Evolutionary conservation across 2,329 filamentous ascomycete genomes (phyloP).

Genomic region (Diaporthe ampelina): DNA sequence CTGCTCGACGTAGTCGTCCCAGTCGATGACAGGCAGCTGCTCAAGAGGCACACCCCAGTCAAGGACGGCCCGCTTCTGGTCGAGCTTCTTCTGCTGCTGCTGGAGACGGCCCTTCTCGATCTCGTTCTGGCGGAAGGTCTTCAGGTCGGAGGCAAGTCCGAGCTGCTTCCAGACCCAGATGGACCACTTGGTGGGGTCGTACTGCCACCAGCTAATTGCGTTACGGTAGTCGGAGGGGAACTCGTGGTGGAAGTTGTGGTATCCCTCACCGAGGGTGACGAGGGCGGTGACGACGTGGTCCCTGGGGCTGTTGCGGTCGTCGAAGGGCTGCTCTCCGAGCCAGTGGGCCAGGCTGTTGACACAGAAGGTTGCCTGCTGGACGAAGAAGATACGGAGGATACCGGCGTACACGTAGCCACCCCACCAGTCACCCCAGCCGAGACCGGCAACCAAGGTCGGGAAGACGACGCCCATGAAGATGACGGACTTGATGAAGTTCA

Average conservation of each 20-base stretch:
- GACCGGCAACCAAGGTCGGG: slow-evolving; percentile 80
- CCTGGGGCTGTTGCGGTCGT: slow-evolving; percentile 91
- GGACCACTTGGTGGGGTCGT: slow-evolving; percentile 91
- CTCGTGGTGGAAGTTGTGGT: slow-evolving; percentile 97
- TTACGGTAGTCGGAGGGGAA: slow-evolving; percentile 95
- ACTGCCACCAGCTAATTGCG: slow-evolving; percentile 91
- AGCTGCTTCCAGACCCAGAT: slow-evolving; percentile 89
- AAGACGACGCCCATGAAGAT: slow-evolving; percentile 82
- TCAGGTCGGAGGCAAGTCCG: slow-evolving; percentile 87
- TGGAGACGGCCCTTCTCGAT: slow-evolving; percentile 93
- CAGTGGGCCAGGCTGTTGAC: slow-evolving; percentile 93
- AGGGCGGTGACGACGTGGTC: slow-evolving; percentile 90
- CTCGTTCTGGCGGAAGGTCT: slow-evolving; percentile 92
- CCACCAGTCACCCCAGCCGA: slow-evolving; percentile 84
- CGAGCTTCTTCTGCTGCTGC: slow-evolving; percentile 92
- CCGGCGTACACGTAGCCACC: slow-evolving; percentile 89
- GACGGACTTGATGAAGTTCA: slow-evolving; percentile 86
- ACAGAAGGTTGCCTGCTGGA: slow-evolving; percentile 93
- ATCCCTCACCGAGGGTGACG: slow-evolving; percentile 86
- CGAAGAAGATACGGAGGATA: slow-evolving; percentile 89
- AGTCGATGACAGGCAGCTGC: slow-evolving; percentile 86
- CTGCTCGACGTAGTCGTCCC: slow-evolving; percentile 87
- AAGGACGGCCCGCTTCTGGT: slow-evolving; percentile 84
- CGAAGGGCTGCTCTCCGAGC: slow-evolving; percentile 93
- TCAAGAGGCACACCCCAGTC: slow-evolving; percentile 91